Percentiles rank a stretch among this genome's conserved stretches.
Evolutionary conservation across 2,329 filamentous ascomycete genomes (phyloP).

Genomic region (Microascus cirrosus): DNA sequence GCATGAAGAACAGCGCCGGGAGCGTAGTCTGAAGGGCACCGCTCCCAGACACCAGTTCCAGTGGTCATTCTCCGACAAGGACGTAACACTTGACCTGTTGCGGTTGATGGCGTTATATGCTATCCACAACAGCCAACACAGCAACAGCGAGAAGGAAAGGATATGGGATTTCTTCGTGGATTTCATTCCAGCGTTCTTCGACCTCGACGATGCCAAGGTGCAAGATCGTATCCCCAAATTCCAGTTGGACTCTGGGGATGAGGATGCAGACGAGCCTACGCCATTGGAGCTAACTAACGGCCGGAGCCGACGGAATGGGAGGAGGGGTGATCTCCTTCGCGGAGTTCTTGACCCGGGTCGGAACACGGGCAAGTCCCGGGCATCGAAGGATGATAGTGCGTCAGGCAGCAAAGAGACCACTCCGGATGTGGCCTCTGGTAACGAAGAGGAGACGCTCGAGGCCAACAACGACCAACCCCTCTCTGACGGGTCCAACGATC

Average conservation of each 20-base stretch:
- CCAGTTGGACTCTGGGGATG: constrained; percentile 59
- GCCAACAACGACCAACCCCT: constrained; percentile 43
- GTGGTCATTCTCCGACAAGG: constrained; percentile 62
- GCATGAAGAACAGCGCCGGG: constrained; percentile 77
- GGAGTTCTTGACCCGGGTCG: constrained; percentile 73
- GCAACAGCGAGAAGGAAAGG: constrained; percentile 61
- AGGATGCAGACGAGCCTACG: constrained; percentile 64
- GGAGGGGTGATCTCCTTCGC: constrained; percentile 71
- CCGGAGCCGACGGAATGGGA: constrained; percentile 58
- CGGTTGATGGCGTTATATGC: constrained; percentile 55
- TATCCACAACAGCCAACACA: constrained; percentile 58
- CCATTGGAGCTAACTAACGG: constrained; percentile 61
- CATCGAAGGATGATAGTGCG: constrained; percentile 70
- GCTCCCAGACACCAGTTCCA: constrained; percentile 61
- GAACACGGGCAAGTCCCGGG: constrained; percentile 51
- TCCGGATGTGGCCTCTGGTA: constrained; percentile 67
- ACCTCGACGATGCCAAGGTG: constrained; percentile 59
- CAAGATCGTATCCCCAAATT: constrained; percentile 57
- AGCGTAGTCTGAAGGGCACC: constrained; percentile 50
- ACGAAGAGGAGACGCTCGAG: constrained; percentile 64
- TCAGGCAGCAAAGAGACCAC: constrained; percentile 81
- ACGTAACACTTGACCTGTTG: constrained; percentile 52
- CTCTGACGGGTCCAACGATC: constrained; percentile 52
- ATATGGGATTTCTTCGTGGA: constrained; percentile 66
- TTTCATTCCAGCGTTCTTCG: constrained; percentile 68